Evolutionary conservation across 1,139 yeast species (phyloP).

Genomic region (Blastobotrys petasosporus): DNA sequence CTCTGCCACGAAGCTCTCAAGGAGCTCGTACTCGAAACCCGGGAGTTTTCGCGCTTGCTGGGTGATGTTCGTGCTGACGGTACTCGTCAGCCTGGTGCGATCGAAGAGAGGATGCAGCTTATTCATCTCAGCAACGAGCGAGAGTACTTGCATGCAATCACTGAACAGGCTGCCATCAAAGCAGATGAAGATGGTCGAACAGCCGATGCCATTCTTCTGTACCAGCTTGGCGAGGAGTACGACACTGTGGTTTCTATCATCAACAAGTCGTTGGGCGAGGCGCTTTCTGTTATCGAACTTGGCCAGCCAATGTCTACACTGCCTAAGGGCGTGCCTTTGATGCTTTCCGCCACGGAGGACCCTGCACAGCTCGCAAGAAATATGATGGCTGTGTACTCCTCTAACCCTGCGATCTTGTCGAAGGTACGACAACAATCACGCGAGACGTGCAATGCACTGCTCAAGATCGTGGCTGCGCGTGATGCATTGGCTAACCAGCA

Average conservation of each 20-base stretch:
- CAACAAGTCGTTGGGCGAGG: conserved; percentile 74
- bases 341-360: conserved; percentile 33
- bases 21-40: conserved; percentile 77
- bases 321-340: conserved; percentile 24
- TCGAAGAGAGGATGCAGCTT: conserved; percentile 72
- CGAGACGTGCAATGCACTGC: conserved; percentile 58
- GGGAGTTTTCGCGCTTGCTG: conserved; percentile 73
- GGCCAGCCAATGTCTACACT: conserved; percentile 48
- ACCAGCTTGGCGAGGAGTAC: conserved; percentile 84
- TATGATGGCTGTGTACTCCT: conserved; percentile 33
- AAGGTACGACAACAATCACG: conserved; percentile 31
- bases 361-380: conserved; percentile 39
- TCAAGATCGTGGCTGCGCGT: conserved; percentile 65
- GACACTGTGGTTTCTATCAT: conserved; percentile 75
- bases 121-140: conserved; percentile 52
- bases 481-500: conserved; percentile 52
- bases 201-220: conserved; percentile 77
- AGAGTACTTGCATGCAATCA: conserved; percentile 57
- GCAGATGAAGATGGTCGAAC: conserved; percentile 92
- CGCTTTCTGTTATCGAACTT: conserved; percentile 66
- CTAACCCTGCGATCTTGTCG: conserved; percentile 32
- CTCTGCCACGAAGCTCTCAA: conserved; percentile 75
- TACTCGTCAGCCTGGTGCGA: conserved; percentile 71
- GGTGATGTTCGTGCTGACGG: conserved; percentile 81
- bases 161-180: conserved; percentile 76